Evolutionary conservation across 2,329 filamentous ascomycete species (phyloP), one percentile per base, ranked within the genome.

Genomic region (Tothia fuscella): DNA sequence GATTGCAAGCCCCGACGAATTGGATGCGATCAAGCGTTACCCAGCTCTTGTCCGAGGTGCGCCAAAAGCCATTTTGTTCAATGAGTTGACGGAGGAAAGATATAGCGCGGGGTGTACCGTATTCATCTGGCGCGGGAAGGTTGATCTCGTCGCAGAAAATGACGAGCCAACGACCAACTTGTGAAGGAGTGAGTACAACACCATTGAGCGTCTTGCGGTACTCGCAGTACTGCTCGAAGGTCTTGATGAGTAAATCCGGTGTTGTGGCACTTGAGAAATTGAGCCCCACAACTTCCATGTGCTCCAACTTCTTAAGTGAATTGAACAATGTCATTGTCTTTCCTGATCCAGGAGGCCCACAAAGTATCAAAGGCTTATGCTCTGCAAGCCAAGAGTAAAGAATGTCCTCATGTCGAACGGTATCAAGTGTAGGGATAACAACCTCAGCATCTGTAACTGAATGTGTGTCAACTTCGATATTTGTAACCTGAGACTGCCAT

Each of bases 301-400:
- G 95, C 3, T 89, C 89, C 44, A 98, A 70, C 63, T 98, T 98
- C 49, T 91, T 81, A 41, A 99, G 76, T 25, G 91, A 91, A 58
- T 89, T 95, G 68, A 99, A 99, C 10, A 99, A 70, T 9, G 91
- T 99, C 91, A 99, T 99, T 4, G 91, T 99, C 69, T 99, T 99
- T 71, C 91, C 91, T 39, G 91, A 98, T 67, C 91, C 91, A 45
- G 91, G 91, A 57, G 91, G 93, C 61, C 91, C 93, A 59, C 91
- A 99, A 13, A 99, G 80, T 40, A 99, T 70, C 14, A 99, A 71
- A 10, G 93, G 91, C 66, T 98, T 98, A 60, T 99, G 91, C 60
- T 99, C 91, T 13, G 93, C 91, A 33, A 99, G 76, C 91, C 91
- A 98, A 3, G 93, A 98, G 67, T 98, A 98, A 13, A 99, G 72